phyloP scores from a whole-genome alignment of 495 filamentous ascomycete genomes.

The Letharia lupina region DNA sequence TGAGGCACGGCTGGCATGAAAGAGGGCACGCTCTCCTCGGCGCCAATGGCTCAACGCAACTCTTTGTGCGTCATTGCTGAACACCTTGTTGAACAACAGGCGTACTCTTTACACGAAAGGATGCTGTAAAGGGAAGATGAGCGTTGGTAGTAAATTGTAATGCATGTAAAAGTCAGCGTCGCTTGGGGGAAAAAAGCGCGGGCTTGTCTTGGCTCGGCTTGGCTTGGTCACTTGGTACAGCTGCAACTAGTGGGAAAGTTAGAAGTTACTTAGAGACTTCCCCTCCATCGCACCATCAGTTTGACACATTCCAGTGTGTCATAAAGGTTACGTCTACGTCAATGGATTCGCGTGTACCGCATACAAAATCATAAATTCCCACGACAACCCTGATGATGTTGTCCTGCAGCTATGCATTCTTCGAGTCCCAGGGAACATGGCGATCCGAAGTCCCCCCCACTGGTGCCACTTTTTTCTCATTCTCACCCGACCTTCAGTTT shows the following conservation, averaged over 20 bases:
- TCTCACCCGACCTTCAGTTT: not conserved
- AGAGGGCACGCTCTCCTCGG: slow-evolving; percentile 10
- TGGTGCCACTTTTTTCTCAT: not conserved
- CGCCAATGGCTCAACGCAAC: slow-evolving; percentile 12
- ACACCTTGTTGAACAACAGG: not conserved
- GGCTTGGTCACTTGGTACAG: not conserved
- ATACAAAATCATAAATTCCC: not conserved
- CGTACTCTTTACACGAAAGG: not conserved
- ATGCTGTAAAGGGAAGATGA: not conserved
- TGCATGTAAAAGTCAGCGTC: slow-evolving; percentile 7
- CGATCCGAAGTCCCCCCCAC: not conserved
- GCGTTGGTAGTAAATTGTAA: not conserved
- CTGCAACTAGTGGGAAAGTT: not conserved
- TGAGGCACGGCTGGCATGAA: slow-evolving; percentile 19
- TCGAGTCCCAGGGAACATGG: not conserved
- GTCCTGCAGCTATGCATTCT: slow-evolving; percentile 2
- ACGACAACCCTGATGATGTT: not conserved
- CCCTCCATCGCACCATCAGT: not conserved
- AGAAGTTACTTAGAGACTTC: too few species aligned
- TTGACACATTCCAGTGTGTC: slow-evolving; percentile 9
- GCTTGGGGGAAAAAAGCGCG: slow-evolving; percentile 15
- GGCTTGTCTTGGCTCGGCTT: not conserved
- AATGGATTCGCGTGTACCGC: not conserved
- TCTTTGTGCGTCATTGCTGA: slow-evolving; percentile 2
- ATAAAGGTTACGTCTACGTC: not conserved